Evolutionary conservation across 768 basidiomycete genomes (phyloP).

Genomic region (Tulasnella calospora): DNA sequence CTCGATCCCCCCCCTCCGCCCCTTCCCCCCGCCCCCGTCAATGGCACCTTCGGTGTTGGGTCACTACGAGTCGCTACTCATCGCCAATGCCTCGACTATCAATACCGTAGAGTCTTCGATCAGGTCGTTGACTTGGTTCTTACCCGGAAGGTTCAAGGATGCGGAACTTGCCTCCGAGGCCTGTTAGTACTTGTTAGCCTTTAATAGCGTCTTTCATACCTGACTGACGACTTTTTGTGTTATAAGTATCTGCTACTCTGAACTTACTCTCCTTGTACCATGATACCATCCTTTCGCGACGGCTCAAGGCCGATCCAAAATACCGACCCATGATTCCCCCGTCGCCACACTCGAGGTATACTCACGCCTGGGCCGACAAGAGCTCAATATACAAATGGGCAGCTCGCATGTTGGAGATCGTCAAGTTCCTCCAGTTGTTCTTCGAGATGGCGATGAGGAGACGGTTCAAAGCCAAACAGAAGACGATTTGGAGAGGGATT

Average conservation of each 20-base stretch:
- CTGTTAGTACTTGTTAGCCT: constrained; percentile 53
- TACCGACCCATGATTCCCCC: constrained; percentile 71
- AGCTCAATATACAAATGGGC: constrained; percentile 70
- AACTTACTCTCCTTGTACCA: constrained; percentile 91
- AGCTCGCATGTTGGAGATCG: constrained; percentile 65
- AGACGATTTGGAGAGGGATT: constrained; percentile 69
- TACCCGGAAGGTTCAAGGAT: constrained; percentile 96
- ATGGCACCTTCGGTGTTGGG: constrained; percentile 28
- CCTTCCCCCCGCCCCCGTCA: no score
- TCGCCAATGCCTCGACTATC: constrained; percentile 66
- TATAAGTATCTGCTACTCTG: constrained; percentile 86
- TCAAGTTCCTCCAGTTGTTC: constrained; percentile 77
- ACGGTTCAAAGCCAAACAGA: constrained; percentile 50
- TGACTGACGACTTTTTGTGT: constrained; percentile 20
- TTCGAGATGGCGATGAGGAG: constrained; percentile 83
- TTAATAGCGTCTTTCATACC: not conserved
- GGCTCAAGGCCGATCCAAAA: constrained; percentile 56
- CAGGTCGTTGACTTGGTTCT: constrained; percentile 87
- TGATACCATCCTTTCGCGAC: constrained; percentile 76
- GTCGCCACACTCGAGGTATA: constrained; percentile 81
- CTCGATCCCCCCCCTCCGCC: no score
- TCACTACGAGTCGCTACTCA: constrained; percentile 75
- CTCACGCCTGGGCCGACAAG: constrained; percentile 76
- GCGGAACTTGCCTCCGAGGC: constrained; percentile 93
- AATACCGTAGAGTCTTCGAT: constrained; percentile 70